Evolutionary conservation across 2,329 filamentous ascomycete genomes (phyloP), one percentile per base, ranked within the genome.

Genomic region (Massarina eburnea): DNA sequence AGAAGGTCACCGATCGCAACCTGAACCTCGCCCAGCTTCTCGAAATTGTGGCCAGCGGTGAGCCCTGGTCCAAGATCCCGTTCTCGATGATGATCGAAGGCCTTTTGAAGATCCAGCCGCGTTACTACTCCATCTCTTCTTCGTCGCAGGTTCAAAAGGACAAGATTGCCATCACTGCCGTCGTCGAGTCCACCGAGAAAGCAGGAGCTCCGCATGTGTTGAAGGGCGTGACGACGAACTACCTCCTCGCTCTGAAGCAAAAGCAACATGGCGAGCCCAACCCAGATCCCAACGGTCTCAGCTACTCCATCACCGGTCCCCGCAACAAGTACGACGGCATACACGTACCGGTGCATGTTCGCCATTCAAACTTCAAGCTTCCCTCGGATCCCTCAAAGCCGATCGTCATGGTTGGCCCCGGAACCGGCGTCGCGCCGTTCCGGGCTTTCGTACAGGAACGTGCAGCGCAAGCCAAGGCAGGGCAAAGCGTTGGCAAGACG

Each of bases 111-210:
- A 84, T 99, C 46, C 94, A 99, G 72, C 92, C 94, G 30, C 89
- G 94, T 39, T 99, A 97, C 80, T 99, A 99, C 78, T 99, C 95
- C 39, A 99, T 99, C 71, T 99, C 94, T 2, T 99, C 95, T 1
- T 97, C 94, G 1, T 96, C 94, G 6, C 72, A 91, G 8, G 91
- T 95, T 14, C 91, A 99, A 68, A 91, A 94, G 68, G 86, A 95
- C 73, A 92, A 91, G 76, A 91, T 99, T 57, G 89, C 94, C 49
- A 88, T 99, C 62, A 99, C 94, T 14, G 92, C 92, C 46, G 87
- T 97, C 32, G 92, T 99, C 48, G 94, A 97, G 71, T 89, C 86
- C 10, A 81, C 91, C 58, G 74, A 82, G 48, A 81, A 95, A 54
- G 85, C 90, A 17, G 88, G 88, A 55, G 85, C 89, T 39, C 78